These are phyloP conservation scores for Aspergillus sp. DNA, from an alignment of 2,329 filamentous ascomycete genomes.

Conservation along the genomic window DNA sequence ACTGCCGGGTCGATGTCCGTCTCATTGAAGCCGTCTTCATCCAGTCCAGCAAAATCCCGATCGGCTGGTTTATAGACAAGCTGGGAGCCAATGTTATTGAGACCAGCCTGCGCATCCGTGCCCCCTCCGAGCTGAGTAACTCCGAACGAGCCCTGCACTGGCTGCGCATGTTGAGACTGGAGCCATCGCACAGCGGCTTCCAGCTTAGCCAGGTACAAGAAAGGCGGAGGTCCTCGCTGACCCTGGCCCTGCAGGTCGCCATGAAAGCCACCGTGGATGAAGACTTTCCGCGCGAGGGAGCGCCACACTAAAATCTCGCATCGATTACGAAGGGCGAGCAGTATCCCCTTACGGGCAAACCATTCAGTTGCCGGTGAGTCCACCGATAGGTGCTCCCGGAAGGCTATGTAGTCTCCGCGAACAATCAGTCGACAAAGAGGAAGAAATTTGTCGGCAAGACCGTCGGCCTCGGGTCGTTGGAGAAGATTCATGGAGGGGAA, in stretches of 20 bases:
- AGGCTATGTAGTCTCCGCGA: conserved; percentile 70
- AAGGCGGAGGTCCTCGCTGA: conserved; percentile 61
- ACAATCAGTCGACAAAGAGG: conserved; percentile 73
- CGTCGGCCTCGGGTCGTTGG: conserved; percentile 66
- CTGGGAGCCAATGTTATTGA: conserved; percentile 25
- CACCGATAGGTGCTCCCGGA: conserved; percentile 65
- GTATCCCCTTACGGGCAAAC: conserved; percentile 72
- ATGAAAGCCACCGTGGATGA: conserved; percentile 73
- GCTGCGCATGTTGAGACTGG: conserved; percentile 45
- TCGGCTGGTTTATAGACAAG: conserved; percentile 31
- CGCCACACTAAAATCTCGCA: conserved; percentile 84
- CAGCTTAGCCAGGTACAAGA: conserved; percentile 70
- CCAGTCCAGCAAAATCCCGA: conserved; percentile 30
- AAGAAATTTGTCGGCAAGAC: conserved; percentile 64
- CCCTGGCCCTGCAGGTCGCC: conserved; percentile 46
- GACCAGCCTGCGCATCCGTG: conserved; percentile 10
- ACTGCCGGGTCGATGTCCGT: conserved; percentile 11
- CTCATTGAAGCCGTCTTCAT: conserved; percentile 10
- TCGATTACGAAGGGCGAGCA: conserved; percentile 72
- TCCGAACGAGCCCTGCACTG: conserved; percentile 6
- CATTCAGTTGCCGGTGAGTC: conserved; percentile 60
- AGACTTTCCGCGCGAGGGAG: conserved; percentile 73
- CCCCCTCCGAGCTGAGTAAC: background rate
- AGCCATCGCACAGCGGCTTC: conserved; percentile 63
- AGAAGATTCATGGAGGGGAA: conserved; percentile 71